Base-by-base conservation (phyloP, 371 early-diverging fungal species). In the Smittium mucronatum region DNA sequence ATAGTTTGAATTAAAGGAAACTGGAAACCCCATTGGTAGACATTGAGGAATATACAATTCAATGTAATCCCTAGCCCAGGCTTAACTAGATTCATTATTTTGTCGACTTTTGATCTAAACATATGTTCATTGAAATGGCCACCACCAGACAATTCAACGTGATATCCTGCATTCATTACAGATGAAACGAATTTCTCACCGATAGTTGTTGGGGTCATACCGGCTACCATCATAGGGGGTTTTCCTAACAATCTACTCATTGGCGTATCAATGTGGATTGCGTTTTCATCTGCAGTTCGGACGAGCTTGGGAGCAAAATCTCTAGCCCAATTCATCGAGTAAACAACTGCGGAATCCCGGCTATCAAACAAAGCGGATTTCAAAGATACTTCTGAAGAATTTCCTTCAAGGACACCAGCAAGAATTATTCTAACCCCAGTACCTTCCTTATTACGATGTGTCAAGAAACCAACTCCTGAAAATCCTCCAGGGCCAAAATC, bases 401-500 rank as follows among this genome's bases (percentile, higher is more conserved):
- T 70, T 33, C 75, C 77, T 75, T 88, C 87, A 32, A 85, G 75
- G 47, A 89, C 86, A 71, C 87, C 87, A 34, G 89, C 91, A 57
- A 91, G 81, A 64, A 91, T 79, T 30, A 93, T 87, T 73, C 91
- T 92, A 60, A 93, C 92, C 72, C 96, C 96, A n/a, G 91, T 88
- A 67, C 96, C 96, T 73, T 94, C 93, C 85, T 91, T 92, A 85
- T 94, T 94, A 72, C 94, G 89, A 78, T 92, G 86, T 28, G 93
- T 93, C 74, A 96, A 80, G 64, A 87, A 87, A 16, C 75, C 75
- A 16, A 77, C 78, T 70, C 94, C 95, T 15, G 91, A 89, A 36
- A 91, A 81, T 68, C 92, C 93, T 73, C 94, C 93, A 2, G 95
- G 95, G 26, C 96, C 96, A 79, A 94, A 95, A 81, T 95, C 96